phyloP scores from a whole-genome alignment of 2,329 filamentous ascomycete genomes.

The Pseudocercospora eumusae region DNA sequence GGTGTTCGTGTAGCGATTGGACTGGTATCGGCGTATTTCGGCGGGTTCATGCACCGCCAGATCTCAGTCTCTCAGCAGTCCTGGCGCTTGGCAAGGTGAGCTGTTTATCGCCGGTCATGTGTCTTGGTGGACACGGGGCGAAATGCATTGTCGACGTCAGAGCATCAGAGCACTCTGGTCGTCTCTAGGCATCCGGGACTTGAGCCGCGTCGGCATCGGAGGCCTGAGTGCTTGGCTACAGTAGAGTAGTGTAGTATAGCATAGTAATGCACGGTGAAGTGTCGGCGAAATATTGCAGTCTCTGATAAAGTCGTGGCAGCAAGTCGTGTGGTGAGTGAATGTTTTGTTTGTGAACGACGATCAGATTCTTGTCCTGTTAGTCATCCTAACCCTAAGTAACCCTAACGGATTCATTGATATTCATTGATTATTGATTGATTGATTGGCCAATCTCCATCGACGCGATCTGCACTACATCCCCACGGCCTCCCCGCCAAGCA shows the following conservation, averaged over 20 bases:
- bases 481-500: not conserved
- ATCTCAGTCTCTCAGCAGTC: not conserved
- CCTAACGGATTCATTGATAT: no score
- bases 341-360: not conserved
- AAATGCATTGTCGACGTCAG: not conserved
- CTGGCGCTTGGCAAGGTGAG: not conserved
- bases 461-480: not conserved
- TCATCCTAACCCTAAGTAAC: no score
- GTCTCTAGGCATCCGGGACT: not conserved
- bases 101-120: conserved; percentile 2
- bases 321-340: conserved; percentile 2
- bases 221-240: not conserved
- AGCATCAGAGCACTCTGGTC: not conserved
- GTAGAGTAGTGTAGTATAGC: no score
- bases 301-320: not conserved
- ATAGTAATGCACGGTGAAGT: no score
- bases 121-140: conserved; percentile 1
- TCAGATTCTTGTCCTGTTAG: not conserved
- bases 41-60: not conserved
- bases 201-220: conserved; percentile 2
- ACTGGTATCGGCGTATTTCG: conserved; percentile 3
- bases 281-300: not conserved
- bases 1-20: not conserved
- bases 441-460: not conserved
- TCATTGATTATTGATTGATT: no score